Conservation (phyloP, 2,329 filamentous ascomycete genomes). For the Trichoderma arundinaceum region DNA sequence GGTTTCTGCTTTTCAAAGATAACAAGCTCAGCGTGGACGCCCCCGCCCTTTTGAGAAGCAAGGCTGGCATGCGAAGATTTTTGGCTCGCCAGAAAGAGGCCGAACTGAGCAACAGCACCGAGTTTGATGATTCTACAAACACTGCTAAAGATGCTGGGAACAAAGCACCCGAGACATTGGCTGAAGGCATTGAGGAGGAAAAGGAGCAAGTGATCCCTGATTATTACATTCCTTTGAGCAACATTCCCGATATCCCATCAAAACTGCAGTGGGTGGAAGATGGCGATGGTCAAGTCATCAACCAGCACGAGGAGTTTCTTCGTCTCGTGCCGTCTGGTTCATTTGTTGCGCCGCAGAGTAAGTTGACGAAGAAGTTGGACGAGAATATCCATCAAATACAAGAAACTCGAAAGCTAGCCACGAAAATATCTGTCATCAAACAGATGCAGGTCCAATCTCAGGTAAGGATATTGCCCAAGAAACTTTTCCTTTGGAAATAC, state of each 20-base stretch:
- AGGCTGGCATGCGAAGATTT: conserved; percentile 88
- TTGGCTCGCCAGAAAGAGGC: conserved; percentile 77
- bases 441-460: conserved; percentile 99
- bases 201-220: conserved; percentile 86
- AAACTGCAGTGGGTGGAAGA: conserved; percentile 89
- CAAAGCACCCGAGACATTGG: conserved; percentile 73
- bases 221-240: conserved; percentile 88
- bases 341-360: conserved; percentile 77
- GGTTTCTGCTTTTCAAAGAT: conserved; percentile 83
- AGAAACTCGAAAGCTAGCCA: conserved; percentile 92
- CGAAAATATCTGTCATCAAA: conserved; percentile 97
- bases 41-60: conserved; percentile 82
- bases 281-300: conserved; percentile 83
- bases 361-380: conserved; percentile 79
- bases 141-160: conserved; percentile 55
- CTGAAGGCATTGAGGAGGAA: conserved; percentile 92
- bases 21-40: conserved; percentile 86
- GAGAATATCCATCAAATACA: conserved; percentile 94
- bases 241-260: conserved; percentile 81
- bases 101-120: conserved; percentile 51
- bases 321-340: conserved; percentile 74
- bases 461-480: conserved; percentile 55
- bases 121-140: conserved; percentile 46
- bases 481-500: background rate
- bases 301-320: conserved; percentile 84